A percentile compares a stretch with the other conserved stretches of the same genome.
phyloP scores from a whole-genome alignment of 345 rosid species.

The Hypericum androsaemum region DNA sequence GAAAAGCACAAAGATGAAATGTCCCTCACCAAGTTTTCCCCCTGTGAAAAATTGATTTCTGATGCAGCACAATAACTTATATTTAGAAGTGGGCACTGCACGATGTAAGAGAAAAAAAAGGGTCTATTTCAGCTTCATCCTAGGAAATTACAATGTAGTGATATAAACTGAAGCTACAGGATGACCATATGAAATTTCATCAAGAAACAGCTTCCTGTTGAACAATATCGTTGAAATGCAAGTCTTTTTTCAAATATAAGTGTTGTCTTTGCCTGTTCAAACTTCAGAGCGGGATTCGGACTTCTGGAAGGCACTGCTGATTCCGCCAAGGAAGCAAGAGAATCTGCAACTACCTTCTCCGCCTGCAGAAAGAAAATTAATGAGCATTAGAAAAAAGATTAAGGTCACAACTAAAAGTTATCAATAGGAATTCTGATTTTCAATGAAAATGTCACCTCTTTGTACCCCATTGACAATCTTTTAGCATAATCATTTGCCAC shows the following conservation, averaged over 20 bases:
- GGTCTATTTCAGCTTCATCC: neutral
- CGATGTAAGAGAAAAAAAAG: neutral
- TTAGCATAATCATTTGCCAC: constrained; percentile 91
- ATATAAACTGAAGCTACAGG: too few relatives aligned
- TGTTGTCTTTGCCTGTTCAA: constrained; percentile 52
- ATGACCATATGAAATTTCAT: too few relatives aligned
- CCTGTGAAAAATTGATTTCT: constrained; percentile 47
- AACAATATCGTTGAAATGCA: too few relatives aligned
- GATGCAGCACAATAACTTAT: constrained; percentile 88
- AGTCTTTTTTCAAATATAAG: too few relatives aligned
- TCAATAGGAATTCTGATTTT: constrained; percentile 6
- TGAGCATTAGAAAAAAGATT: constrained; percentile 1
- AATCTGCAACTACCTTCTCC: constrained; percentile 67
- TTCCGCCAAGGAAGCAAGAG: constrained; percentile 64
- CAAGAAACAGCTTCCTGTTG: too few relatives aligned
- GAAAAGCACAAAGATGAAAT: constrained; percentile 5
- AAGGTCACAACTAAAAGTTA: constrained; percentile 1
- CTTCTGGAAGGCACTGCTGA: constrained; percentile 23
- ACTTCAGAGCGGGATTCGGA: constrained; percentile 28
- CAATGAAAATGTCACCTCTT: constrained; percentile 44
- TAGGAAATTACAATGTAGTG: too few relatives aligned
- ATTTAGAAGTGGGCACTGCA: constrained; percentile 91
- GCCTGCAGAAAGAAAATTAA: constrained; percentile 38
- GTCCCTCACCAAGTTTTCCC: constrained; percentile 61
- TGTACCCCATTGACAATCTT: constrained; percentile 75